phyloP scores from a whole-genome alignment of 768 basidiomycete genomes.

The Myochromella boudieri region DNA sequence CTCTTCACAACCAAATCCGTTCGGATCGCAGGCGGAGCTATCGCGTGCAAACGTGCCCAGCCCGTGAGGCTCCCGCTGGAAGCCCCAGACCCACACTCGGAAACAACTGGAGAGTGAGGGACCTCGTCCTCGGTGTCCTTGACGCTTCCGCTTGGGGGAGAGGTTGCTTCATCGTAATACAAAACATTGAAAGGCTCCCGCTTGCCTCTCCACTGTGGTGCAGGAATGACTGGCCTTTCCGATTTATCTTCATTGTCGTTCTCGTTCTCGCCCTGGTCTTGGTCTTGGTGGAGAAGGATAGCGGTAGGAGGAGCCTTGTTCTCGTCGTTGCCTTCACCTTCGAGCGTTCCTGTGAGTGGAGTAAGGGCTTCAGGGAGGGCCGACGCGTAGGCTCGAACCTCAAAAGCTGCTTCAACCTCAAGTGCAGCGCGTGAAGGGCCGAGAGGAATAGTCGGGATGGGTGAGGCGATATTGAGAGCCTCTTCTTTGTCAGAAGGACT shows the following conservation, averaged over 20 bases:
- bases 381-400: no score
- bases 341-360: not conserved
- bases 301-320: not conserved
- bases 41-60: slow-evolving; percentile 4
- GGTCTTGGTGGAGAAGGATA: not conserved
- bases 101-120: not conserved
- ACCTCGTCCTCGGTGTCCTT: not conserved
- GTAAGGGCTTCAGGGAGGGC: not conserved
- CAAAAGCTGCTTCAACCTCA: slow-evolving; percentile 10
- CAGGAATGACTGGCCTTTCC: not conserved
- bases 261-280: no score
- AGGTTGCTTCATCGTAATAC: slow-evolving; percentile 1
- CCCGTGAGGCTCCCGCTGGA: not conserved
- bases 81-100: not conserved
- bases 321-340: not conserved
- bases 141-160: not conserved
- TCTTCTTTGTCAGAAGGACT: not conserved
- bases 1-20: not conserved
- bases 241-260: not conserved
- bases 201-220: not conserved
- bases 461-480: not conserved
- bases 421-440: not conserved
- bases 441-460: not conserved
- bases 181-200: slow-evolving; percentile 2
- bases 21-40: slow-evolving; percentile 4